A percentile compares a stretch with the other conserved stretches of the same genome.
phyloP scores from a whole-genome alignment of 2,329 filamentous ascomycete genomes.

The Thielaviopsis ethacetica region DNA sequence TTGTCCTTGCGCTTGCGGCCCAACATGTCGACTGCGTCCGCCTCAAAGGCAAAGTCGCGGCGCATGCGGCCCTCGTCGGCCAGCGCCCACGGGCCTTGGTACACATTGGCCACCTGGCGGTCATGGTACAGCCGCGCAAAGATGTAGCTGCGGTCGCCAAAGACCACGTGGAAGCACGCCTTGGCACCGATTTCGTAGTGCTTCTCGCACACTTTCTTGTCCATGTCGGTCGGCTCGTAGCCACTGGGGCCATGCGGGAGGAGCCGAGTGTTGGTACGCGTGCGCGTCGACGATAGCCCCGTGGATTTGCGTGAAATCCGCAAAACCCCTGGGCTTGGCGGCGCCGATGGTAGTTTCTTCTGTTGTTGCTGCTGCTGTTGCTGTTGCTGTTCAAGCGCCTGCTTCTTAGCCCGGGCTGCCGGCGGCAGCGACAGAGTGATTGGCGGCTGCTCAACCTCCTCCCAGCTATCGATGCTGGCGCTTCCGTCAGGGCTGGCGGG shows the following conservation, averaged over 20 bases:
- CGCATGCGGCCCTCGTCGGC: slow-evolving; percentile 44
- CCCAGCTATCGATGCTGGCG: slow-evolving; percentile 39
- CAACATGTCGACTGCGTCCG: slow-evolving; percentile 49
- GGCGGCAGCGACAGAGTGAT: slow-evolving; percentile 34
- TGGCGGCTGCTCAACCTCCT: slow-evolving; percentile 25
- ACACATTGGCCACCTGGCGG: slow-evolving; percentile 59
- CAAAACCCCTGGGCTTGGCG: slow-evolving; percentile 13
- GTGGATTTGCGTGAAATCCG: neutral
- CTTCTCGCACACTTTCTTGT: slow-evolving; percentile 56
- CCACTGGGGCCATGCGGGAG: slow-evolving; percentile 65
- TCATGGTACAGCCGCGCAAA: slow-evolving; percentile 87
- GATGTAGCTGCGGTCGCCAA: slow-evolving; percentile 88
- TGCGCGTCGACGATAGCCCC: slow-evolving; percentile 18
- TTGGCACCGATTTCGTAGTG: slow-evolving; percentile 87
- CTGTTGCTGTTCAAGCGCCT: slow-evolving; percentile 12
- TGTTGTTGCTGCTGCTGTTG: neutral
- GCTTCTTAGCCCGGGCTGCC: slow-evolving; percentile 20
- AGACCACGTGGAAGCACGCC: slow-evolving; percentile 87
- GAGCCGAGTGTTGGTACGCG: slow-evolving; percentile 19
- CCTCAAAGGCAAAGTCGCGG: slow-evolving; percentile 67
- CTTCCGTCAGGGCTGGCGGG: slow-evolving; percentile 31
- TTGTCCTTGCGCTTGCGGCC: slow-evolving; percentile 43
- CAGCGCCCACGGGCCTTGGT: slow-evolving; percentile 70
- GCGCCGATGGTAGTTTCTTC: slow-evolving; percentile 12
- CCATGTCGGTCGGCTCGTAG: slow-evolving; percentile 73